Base-by-base conservation (phyloP, 352 stramenopile genomes). In the Pythium oligandrum region DNA sequence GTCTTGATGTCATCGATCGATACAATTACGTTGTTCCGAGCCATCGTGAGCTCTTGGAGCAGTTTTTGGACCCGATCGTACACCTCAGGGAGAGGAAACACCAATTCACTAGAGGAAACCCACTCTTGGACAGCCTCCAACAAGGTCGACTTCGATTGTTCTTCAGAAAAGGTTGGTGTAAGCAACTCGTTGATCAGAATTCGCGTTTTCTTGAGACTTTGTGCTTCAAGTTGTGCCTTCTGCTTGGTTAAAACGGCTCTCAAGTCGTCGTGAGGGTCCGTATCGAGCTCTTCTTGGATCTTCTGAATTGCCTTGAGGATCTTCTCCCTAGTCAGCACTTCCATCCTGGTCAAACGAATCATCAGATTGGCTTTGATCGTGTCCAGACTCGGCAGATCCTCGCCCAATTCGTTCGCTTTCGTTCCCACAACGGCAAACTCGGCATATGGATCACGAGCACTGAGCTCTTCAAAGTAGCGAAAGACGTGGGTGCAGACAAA, bases 381-480 rank as follows among this genome's bases (percentile, higher is more conserved):
- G 17, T 26, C 17, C 17, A 26, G 17, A 26, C 17, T 26, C 17
- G 17, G 17, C 17, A 26, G 17, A 26, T 54, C 44, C 10, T 48
- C 44, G 1, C 30, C 5, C 6, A 59, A 7, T 33, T 34, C 43
- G 44, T 59, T 42, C 7, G 40, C 31, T 44, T 60, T 60, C 2
- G 53, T 60, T 6, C 38, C 53, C 3, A 60, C 53, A 6, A 60
- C n/a, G 1, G 49, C 33, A 46, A 60, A 60, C 40, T 60, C 31
- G 31, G 53, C 45, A 5, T 60, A 35, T 43, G 44, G 45, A 11
- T 54, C 38, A n/a, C 39, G 40, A 1, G 40, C 46, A 10, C 44
- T 34, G 33, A 60, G 30, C 17, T 30, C 17, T 17, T 53, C n/a
- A 36, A 59, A 39, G 36, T 39, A 59, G 10, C 39, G 53, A 26